Base-by-base conservation (phyloP, 352 stramenopile genomes). In the Phytopythium helicoides region DNA sequence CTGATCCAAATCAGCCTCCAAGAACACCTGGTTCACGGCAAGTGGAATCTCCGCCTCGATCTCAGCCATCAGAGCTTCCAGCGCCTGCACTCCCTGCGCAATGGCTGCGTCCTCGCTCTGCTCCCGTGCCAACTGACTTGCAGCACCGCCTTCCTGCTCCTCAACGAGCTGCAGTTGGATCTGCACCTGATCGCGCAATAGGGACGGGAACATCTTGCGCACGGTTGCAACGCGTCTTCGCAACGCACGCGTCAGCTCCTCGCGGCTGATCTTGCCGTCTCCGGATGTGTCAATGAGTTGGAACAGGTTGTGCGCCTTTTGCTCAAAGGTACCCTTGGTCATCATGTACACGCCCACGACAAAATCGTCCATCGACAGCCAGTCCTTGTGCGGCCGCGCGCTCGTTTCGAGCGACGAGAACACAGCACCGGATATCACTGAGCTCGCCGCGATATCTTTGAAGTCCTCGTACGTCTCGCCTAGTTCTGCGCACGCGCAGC, bases 11-110 rank as follows among this genome's bases (percentile, higher is more conserved):
- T 89, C 78, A 4, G 78, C 81, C 56, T 91, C 78, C 22, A 76
- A 60, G 56, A 93, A 93, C 21, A 93, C 87, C 64, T 91, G 83
- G 60, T 91, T 89, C 42, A 93, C 83, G 7, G 83, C 83, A 8
- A 93, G 62, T 4, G 83, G 83, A 19, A 93, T 93, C 41, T 93
- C 83, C 15, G 82, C 71, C 53, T 93, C 83, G 36, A 93, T 85
- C 40, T 89, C 78, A 34, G 78, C 68, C 74, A 93, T 88, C 38
- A 93, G 63, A 16, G 64, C 42, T 42, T 90, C 81, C 22, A 93
- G 83, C 12, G 72, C 66, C 31, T 72, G 51, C 22, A 90, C 65
- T 15, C 80, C 78, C 23, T 66, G 64, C 8, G 70, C 64, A 42
- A 90, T 71, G 5, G 76, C 77, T 41, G 73, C 71, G 38, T 90